Evolutionary conservation across 2,329 filamentous ascomycete genomes (phyloP).

Genomic region (Sclerotinia spermophila): DNA sequence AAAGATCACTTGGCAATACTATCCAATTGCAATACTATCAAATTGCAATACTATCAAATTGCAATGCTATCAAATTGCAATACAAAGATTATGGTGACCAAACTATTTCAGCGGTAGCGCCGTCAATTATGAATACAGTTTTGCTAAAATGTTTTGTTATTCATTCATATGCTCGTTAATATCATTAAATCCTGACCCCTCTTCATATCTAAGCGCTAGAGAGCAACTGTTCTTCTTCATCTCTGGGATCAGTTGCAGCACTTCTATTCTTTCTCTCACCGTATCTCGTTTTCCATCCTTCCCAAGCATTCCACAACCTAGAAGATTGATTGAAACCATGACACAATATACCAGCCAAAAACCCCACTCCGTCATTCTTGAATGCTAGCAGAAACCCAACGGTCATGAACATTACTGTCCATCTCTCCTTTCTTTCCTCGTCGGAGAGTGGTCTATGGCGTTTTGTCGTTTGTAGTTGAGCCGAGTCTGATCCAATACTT

Average conservation of each 20-base stretch:
- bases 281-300: constrained; percentile 18
- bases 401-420: constrained; percentile 88
- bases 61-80: neutral
- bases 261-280: constrained; percentile 17
- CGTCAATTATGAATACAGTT: neutral
- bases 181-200: neutral
- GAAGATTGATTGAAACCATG: constrained; percentile 58
- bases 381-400: constrained; percentile 79
- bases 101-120: neutral
- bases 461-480: constrained; percentile 35
- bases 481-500: constrained; percentile 35
- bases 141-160: no score
- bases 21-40: neutral
- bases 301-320: constrained; percentile 22
- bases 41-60: neutral
- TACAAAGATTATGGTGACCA: neutral
- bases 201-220: neutral
- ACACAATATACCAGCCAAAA: constrained; percentile 76
- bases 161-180: neutral
- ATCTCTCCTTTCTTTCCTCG: constrained; percentile 68
- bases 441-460: constrained; percentile 55
- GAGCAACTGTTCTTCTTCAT: constrained; percentile 20
- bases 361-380: constrained; percentile 85
- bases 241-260: constrained; percentile 12
- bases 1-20: neutral